Percentiles rank a stretch among this genome's conserved stretches.
These are phyloP conservation scores for Wickerhamomyces pijperi DNA, from an alignment of 805 yeast genomes.

Conservation along the genomic window DNA sequence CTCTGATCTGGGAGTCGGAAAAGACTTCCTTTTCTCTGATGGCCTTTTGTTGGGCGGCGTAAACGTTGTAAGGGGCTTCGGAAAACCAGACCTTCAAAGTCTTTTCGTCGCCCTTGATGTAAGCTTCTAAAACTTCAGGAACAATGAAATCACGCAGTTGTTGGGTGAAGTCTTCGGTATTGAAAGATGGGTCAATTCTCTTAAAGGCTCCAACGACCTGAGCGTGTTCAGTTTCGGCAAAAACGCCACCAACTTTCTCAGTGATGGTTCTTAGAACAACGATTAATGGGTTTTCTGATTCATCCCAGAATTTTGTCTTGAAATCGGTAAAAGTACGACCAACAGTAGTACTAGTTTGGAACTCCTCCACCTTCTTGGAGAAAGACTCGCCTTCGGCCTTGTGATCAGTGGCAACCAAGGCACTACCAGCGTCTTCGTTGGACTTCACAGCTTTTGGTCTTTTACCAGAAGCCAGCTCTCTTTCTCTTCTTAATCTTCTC, in stretches of 20 bases:
- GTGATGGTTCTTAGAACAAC: constrained; percentile 68
- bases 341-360: constrained; percentile 53
- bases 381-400: constrained; percentile 62
- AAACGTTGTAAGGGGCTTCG: constrained; percentile 93
- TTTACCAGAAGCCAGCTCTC: constrained; percentile 45
- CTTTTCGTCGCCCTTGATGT: constrained; percentile 79
- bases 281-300: constrained; percentile 85
- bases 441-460: constrained; percentile 61
- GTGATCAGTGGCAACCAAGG: constrained; percentile 71
- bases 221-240: constrained; percentile 94
- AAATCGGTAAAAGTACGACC: constrained; percentile 55
- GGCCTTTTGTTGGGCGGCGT: constrained; percentile 88
- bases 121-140: constrained; percentile 93
- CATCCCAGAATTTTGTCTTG: constrained; percentile 71
- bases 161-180: constrained; percentile 62
- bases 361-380: constrained; percentile 54
- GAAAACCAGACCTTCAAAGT: constrained; percentile 84
- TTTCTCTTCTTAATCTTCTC: constrained; percentile 63
- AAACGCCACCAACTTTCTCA: constrained; percentile 64
- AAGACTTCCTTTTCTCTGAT: constrained; percentile 83
- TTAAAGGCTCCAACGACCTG: constrained; percentile 80
- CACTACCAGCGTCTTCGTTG: constrained; percentile 74
- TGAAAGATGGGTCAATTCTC: constrained; percentile 83
- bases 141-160: constrained; percentile 86
- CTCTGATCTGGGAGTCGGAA: constrained; percentile 85